Base-by-base conservation (phyloP, 2,329 filamentous ascomycete species). In the Chrysosphaeria jannelii region DNA sequence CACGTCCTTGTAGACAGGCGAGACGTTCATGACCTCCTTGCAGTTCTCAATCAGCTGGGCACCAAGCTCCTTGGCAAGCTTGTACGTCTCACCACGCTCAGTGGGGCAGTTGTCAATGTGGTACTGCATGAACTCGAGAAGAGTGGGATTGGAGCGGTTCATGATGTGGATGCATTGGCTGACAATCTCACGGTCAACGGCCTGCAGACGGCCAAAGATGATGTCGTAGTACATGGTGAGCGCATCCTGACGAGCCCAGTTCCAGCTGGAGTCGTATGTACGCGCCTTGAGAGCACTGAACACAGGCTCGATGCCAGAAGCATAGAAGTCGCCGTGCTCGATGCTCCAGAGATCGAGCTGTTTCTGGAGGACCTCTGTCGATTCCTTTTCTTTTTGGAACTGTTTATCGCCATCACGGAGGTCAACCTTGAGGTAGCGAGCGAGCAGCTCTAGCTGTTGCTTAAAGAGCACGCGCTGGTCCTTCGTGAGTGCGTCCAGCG, bases 201-300 rank as follows among this genome's bases (percentile, higher is more conserved):
- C 75, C 51, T 85, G 65, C 25, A 97, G 63, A 29, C 85, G 66
- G 28, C 85, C 85, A 37, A 97, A 97, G 39, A 97, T 91, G 39
- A 97, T 88, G 39, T 97, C 85, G 48, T 78, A 97, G 53, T 85
- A 97, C 81, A 97, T 97, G 51, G 60, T 85, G 25, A 97, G 62
- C 14, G 81, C 85, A 44, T 97, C 85, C 43, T 97, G 85, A 24
- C 85, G 70, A 30, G 78, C 85, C 85, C 85, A 97, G 45, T 97
- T 97, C 85, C 85, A 97, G 1, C 78, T 88, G 0, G 85, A 93
- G 44, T 97, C 85, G 48, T 97, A 97, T 7, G 85, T 67, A 40
- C 85, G 71, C 15, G 85, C 85, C 46, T 97, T 97, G 31, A 93
- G 62, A 4, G 75, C 53, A 39, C 72, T 88, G 48, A 97, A 97